Conservation (phyloP, 2,329 filamentous ascomycete genomes). For the Uncinocarpus reesii region DNA sequence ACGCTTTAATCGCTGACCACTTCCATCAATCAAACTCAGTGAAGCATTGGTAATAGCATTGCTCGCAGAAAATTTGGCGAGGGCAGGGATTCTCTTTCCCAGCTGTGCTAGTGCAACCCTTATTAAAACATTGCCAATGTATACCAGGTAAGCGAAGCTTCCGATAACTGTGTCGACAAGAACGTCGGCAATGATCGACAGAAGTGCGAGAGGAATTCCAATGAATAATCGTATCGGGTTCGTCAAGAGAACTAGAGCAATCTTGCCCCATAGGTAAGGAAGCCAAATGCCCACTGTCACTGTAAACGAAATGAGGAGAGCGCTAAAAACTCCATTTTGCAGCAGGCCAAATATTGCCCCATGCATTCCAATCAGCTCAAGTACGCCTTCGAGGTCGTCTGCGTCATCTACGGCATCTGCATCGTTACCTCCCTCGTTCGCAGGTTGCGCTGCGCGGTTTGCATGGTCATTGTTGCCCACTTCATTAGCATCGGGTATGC, state of each 20-base stretch:
- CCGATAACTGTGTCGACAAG: slow-evolving; percentile 66
- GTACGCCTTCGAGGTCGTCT: slow-evolving; percentile 89
- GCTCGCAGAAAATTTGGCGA: slow-evolving; percentile 28
- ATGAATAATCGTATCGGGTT: slow-evolving; percentile 60
- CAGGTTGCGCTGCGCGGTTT: slow-evolving; percentile 28
- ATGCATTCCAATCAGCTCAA: slow-evolving; percentile 94
- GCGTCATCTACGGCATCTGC: slow-evolving; percentile 54
- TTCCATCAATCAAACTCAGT: slow-evolving; percentile 35
- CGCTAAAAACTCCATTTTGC: slow-evolving; percentile 91
- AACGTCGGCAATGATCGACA: slow-evolving; percentile 66
- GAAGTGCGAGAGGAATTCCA: slow-evolving; percentile 59
- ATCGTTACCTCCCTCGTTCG: slow-evolving; percentile 60
- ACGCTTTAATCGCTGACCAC: slow-evolving; percentile 31
- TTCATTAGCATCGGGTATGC: slow-evolving; percentile 21
- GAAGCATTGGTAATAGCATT: slow-evolving; percentile 34
- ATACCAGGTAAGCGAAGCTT: slow-evolving; percentile 45
- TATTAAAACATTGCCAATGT: slow-evolving; percentile 29
- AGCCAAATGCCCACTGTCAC: slow-evolving; percentile 78
- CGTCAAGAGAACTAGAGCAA: slow-evolving; percentile 67
- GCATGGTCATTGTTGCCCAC: slow-evolving; percentile 28
- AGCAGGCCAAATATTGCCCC: slow-evolving; percentile 80
- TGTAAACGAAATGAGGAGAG: slow-evolving; percentile 76
- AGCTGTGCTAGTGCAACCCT: slow-evolving; percentile 29
- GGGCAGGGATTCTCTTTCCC: slow-evolving; percentile 26
- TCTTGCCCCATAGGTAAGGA: slow-evolving; percentile 82